A percentile compares a stretch with the other conserved stretches of the same genome.
Conservation (phyloP, 306 rosid genomes). For the Morella rubra region DNA sequence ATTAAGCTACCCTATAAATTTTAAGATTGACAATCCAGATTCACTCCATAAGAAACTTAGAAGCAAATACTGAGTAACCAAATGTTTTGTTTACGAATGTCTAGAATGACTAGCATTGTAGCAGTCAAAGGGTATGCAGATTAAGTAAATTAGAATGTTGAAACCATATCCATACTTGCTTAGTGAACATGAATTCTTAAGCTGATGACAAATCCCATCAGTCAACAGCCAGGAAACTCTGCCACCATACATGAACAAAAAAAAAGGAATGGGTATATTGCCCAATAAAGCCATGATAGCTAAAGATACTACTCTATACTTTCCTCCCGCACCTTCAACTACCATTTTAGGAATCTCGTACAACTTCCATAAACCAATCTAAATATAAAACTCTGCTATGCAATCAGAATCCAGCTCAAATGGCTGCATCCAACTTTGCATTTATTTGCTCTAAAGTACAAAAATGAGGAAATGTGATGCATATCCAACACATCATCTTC, state of each 20-base stretch:
- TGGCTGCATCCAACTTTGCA: not conserved
- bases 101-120: not conserved
- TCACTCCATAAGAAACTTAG: not conserved
- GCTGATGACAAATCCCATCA: not conserved
- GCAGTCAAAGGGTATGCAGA: not conserved
- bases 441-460: not conserved
- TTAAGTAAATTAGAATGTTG: not conserved
- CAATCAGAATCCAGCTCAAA: not conserved
- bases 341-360: not conserved
- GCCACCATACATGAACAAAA: not conserved
- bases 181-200: not conserved
- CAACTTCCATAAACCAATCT: not conserved
- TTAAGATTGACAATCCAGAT: slow-evolving; percentile 12
- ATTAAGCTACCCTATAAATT: not conserved
- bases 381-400: not conserved
- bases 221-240: not conserved
- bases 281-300: not conserved
- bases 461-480: not conserved
- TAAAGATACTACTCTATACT: not conserved
- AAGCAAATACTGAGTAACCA: not conserved
- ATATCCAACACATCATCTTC: not conserved
- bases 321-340: not conserved
- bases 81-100: not conserved
- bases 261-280: not conserved
- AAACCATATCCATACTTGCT: not conserved